phyloP scores from a whole-genome alignment of 2,329 filamentous ascomycete genomes.

The Venturiaceae sp. region DNA sequence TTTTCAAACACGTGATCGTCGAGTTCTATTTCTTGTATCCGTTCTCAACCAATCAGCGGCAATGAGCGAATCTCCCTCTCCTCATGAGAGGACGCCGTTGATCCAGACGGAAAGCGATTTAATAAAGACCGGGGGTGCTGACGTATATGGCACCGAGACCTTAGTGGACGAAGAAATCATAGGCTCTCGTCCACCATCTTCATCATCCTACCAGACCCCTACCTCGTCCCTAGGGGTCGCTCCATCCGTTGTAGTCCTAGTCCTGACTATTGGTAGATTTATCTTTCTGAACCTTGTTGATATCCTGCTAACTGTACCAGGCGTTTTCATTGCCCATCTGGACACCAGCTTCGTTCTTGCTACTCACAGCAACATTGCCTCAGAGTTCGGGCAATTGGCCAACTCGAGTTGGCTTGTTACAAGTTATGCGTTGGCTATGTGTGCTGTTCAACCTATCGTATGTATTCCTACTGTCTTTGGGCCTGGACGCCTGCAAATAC shows the following conservation, averaged over 20 bases:
- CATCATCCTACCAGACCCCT: neutral
- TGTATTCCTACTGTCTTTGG: neutral
- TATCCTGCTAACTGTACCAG: conserved; percentile 18
- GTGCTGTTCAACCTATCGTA: conserved; percentile 28
- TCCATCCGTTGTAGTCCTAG: neutral
- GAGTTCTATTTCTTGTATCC: neutral
- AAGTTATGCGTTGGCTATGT: conserved; percentile 33
- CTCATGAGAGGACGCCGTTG: neutral
- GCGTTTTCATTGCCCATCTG: conserved; percentile 56
- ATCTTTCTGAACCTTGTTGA: neutral
- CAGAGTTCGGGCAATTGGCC: conserved; percentile 32
- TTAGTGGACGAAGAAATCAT: neutral
- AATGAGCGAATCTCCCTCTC: neutral
- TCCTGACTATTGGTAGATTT: neutral
- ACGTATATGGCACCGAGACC: neutral
- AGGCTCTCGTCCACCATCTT: neutral
- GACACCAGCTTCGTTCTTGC: conserved; percentile 58
- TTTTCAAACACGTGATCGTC: neutral
- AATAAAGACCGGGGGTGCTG: neutral
- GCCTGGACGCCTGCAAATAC: too few relatives aligned
- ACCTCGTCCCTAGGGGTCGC: neutral
- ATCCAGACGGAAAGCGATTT: neutral
- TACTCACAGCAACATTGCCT: conserved; percentile 47
- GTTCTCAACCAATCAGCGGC: neutral
- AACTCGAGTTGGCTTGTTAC: conserved; percentile 34